Evolutionary conservation across 192 early-diverging fungal genomes (phyloP), one percentile per base, ranked within the genome.

Genomic region (Phycomyces nitens): DNA sequence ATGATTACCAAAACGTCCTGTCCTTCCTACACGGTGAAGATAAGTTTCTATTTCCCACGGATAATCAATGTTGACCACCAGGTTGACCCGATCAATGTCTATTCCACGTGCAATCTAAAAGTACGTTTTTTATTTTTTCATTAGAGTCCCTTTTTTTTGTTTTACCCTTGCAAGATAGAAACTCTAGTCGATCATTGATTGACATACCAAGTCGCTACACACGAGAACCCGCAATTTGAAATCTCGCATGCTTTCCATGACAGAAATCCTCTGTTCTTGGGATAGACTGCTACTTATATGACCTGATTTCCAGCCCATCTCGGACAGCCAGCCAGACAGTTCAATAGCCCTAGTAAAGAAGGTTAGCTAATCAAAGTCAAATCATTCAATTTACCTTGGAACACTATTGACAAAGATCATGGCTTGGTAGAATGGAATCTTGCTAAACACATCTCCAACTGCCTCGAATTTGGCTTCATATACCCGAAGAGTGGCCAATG

Each of bases 51-150:
- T 74, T 27, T 90, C 88, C 43, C 89, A 68, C 9, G 97, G 97
- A 52, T 95, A 86, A 64, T 99, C 97, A 56, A 89, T 92, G 81
- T 99, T 99, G 69, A 99, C 86, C 23, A 99, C 97, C 64, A 96
- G 73, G 71, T 93, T 96, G 55, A 99, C 95, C 70, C 93, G 92
- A 44, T 89, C 84, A 70, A 97, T 93, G 70, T 99, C 97, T 74
- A 99, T 99, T 51, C 97, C 97, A 47, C 97, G 91, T 5, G 97
- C 87, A 61, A 99, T 73, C 71, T 73, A 60, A 24, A 12, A 1
- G 12, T 15, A 39, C 27, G 9, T 53, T 24, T 42, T 23, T 12
- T 1, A 62, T 39, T 18, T 18, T 42, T 42, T n/a, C n/a, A n/a
- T n/a, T n/a, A n/a, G 29, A 34, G 29, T 34, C 7, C 7, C 29